These are phyloP conservation scores for Trichoderma aggressivum DNA, from an alignment of 2,329 filamentous ascomycete genomes.

Conservation along the genomic window DNA sequence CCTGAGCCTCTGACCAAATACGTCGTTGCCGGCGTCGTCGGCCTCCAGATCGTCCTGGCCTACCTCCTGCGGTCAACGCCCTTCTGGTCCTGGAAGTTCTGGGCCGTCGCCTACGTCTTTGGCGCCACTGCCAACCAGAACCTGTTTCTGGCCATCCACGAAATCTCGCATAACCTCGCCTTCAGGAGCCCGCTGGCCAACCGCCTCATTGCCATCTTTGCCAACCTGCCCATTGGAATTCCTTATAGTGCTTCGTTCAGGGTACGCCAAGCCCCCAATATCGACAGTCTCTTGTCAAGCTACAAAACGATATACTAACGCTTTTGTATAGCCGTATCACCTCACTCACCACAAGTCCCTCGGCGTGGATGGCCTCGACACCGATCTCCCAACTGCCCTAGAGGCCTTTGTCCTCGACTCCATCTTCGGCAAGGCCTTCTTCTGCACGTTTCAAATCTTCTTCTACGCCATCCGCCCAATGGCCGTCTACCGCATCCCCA, in stretches of 20 bases:
- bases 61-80: slow-evolving; percentile 72
- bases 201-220: slow-evolving; percentile 82
- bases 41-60: slow-evolving; percentile 74
- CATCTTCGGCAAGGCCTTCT: slow-evolving; percentile 94
- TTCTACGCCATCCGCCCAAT: slow-evolving; percentile 97
- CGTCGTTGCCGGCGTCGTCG: slow-evolving; percentile 78
- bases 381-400: slow-evolving; percentile 86
- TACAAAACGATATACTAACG: not conserved
- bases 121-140: slow-evolving; percentile 98
- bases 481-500: slow-evolving; percentile 84
- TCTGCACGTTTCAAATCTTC: slow-evolving; percentile 98
- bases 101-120: slow-evolving; percentile 82
- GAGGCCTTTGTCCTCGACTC: slow-evolving; percentile 94
- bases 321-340: slow-evolving; percentile 71
- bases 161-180: slow-evolving; percentile 96
- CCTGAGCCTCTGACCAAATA: slow-evolving; percentile 96
- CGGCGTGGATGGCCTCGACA: slow-evolving; percentile 92
- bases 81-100: slow-evolving; percentile 80
- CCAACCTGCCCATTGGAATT: slow-evolving; percentile 91
- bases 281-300: not conserved
- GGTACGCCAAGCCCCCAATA: slow-evolving; percentile 47
- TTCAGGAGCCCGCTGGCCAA: slow-evolving; percentile 80
- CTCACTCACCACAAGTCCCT: slow-evolving; percentile 98
- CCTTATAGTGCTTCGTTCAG: slow-evolving; percentile 96
- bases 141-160: slow-evolving; percentile 95